phyloP scores from a whole-genome alignment of 805 yeast species.

The Candida dajiaensis region DNA sequence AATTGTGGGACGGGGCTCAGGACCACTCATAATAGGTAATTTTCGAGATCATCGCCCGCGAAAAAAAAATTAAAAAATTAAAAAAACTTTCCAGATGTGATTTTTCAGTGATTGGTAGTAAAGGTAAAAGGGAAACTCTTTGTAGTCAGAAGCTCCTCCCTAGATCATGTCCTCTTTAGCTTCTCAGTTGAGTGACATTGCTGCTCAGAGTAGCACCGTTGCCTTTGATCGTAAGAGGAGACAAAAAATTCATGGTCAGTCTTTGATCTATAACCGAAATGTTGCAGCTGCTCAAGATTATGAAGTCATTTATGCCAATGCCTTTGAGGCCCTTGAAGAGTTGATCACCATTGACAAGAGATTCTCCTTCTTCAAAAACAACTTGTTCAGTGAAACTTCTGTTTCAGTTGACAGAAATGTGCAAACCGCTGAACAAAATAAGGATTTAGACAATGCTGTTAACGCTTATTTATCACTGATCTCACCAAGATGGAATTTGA shows the following conservation, averaged over 20 bases:
- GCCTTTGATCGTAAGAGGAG: conserved; percentile 83
- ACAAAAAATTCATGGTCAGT: conserved; percentile 81
- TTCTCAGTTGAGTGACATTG: conserved; percentile 71
- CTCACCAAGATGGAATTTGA: conserved; percentile 70
- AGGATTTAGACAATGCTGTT: conserved; percentile 68
- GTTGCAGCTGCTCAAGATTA: conserved; percentile 94
- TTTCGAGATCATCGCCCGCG: neutral
- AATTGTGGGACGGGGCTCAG: neutral
- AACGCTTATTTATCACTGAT: conserved; percentile 66
- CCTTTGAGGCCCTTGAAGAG: conserved; percentile 72
- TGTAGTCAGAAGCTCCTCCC: too few species aligned
- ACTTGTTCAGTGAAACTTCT: conserved; percentile 81
- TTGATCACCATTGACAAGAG: conserved; percentile 67
- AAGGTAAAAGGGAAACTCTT: too few species aligned
- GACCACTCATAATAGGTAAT: neutral
- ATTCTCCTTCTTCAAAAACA: conserved; percentile 59
- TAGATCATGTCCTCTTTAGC: conserved; percentile 55
- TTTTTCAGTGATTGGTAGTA: too few species aligned
- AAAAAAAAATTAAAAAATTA: too few species aligned
- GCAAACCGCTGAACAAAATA: conserved; percentile 71
- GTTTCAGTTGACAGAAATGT: conserved; percentile 75
- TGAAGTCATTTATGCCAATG: conserved; percentile 67
- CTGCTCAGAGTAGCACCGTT: conserved; percentile 57
- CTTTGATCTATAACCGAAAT: conserved; percentile 79
- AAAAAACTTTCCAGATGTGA: neutral